Evolutionary conservation across 108 stramenopile species (phyloP), one percentile per base, ranked within the genome.

Genomic region (Cyclotella baltica): DNA sequence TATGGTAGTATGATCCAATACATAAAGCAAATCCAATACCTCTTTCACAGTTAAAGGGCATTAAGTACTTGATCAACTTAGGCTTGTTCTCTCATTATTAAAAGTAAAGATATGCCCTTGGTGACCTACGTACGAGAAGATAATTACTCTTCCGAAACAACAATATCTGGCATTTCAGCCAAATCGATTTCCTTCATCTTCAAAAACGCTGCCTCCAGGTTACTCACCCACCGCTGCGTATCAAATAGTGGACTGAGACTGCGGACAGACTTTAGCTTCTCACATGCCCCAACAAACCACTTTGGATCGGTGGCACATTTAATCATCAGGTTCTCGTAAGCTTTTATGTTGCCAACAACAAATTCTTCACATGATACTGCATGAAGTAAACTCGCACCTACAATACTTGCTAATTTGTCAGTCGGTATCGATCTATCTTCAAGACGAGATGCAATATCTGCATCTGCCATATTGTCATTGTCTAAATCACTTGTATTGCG

Each of bases 331-430:
- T 89, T 83, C 56, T 94, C 92, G 53, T 97, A 97, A 16, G 62
- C 62, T 25, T 72, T 47, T 74, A 93, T 83, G 35, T 67, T 53
- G 18, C 61, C 35, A 31, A 59, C 84, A 16, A 92, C 53, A 10
- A 92, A 66, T 29, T 87, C 83, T 1, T 73, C 67, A n/a, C 89
- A 77, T n/a, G 88, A 91, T 3, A 77, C 65, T 0, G 91, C 85
- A 28, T 64, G 35, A 11, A 95, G 72, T 48, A 96, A 67, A 55
- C 87, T 88, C 6, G 91, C 86, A 2, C 90, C 93, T 0, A 97
- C 96, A 36, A 93, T 85, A 33, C 88, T 88, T 9, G 94, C 89
- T 86, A 90, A 74, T 68, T 94, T 93, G 3, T 92, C 88, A 2
- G 90, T 92, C 31, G 63, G 15, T 30, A 85, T 70, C 11, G 51